Evolutionary conservation across 768 basidiomycete species (phyloP).

Genomic region (Russula foetens): DNA sequence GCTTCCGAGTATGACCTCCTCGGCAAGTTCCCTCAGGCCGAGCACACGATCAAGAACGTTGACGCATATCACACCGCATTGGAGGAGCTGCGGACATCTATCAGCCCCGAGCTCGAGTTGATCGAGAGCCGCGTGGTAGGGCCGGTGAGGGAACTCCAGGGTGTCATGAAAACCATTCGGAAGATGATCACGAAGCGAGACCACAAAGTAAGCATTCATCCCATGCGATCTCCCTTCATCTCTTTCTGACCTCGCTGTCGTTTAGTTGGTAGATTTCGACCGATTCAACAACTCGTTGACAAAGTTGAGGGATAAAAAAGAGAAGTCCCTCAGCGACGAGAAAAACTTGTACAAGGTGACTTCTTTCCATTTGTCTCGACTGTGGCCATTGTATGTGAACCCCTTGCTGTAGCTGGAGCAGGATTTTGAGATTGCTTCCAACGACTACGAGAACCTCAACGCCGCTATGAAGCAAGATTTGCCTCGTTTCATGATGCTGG

Average conservation of each 20-base stretch:
- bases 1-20: slow-evolving; percentile 72
- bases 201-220: slow-evolving; percentile 61
- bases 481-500: slow-evolving; percentile 83
- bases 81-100: slow-evolving; percentile 72
- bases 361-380: slow-evolving; percentile 21
- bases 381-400: background rate
- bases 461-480: slow-evolving; percentile 84
- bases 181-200: slow-evolving; percentile 96
- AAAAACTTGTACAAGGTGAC: slow-evolving; percentile 91
- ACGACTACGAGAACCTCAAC: slow-evolving; percentile 92
- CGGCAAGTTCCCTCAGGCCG: slow-evolving; percentile 69
- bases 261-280: slow-evolving; percentile 84
- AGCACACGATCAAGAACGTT: slow-evolving; percentile 71
- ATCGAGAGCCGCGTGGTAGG: slow-evolving; percentile 80
- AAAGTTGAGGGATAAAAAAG: slow-evolving; percentile 97
- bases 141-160: slow-evolving; percentile 85
- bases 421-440: slow-evolving; percentile 88
- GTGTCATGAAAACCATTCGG: slow-evolving; percentile 77
- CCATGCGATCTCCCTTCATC: background rate
- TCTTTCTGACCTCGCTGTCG: background rate
- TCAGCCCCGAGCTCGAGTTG: slow-evolving; percentile 88
- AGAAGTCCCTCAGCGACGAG: slow-evolving; percentile 92
- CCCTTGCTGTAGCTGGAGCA: slow-evolving; percentile 66
- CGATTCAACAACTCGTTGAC: slow-evolving; percentile 93
- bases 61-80: slow-evolving; percentile 62